A percentile compares a stretch with the other conserved stretches of the same genome.
Evolutionary conservation across 2,329 filamentous ascomycete genomes (phyloP).

Genomic region (Claviceps sp.): DNA sequence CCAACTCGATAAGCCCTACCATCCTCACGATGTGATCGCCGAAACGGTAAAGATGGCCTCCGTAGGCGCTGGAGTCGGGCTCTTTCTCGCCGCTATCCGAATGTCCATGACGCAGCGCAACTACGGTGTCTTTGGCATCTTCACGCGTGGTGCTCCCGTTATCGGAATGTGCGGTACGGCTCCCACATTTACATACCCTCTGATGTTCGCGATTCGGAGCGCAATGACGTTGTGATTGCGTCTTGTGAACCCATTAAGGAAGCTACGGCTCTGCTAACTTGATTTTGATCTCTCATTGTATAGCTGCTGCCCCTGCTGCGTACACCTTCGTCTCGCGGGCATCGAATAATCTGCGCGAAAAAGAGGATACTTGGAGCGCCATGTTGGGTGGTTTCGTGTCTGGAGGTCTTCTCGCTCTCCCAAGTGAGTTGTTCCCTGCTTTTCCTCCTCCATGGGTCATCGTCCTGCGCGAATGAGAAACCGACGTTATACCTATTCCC

Average conservation of each 20-base stretch:
- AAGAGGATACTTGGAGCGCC: slow-evolving; percentile 66
- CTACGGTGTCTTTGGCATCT: slow-evolving; percentile 65
- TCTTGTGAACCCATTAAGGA: background rate
- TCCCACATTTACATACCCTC: background rate
- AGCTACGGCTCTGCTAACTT: background rate
- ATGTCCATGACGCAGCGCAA: slow-evolving; percentile 79
- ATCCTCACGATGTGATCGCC: slow-evolving; percentile 62
- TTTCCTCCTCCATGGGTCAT: background rate
- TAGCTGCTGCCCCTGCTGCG: slow-evolving; percentile 46
- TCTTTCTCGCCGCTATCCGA: slow-evolving; percentile 64
- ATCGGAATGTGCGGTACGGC: slow-evolving; percentile 38
- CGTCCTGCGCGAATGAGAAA: background rate
- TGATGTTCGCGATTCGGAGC: background rate
- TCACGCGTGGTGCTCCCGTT: slow-evolving; percentile 64
- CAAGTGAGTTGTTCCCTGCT: slow-evolving; percentile 38
- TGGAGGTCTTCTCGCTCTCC: slow-evolving; percentile 59
- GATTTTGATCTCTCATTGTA: slow-evolving; percentile 18
- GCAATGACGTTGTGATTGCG: background rate
- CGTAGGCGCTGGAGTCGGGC: slow-evolving; percentile 53
- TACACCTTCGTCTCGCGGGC: slow-evolving; percentile 68
- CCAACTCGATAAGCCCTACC: slow-evolving; percentile 32
- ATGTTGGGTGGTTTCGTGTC: slow-evolving; percentile 64
- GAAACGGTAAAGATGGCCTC: slow-evolving; percentile 50
- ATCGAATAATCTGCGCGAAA: slow-evolving; percentile 72
- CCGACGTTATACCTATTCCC: background rate